Evolutionary conservation across 1,284 basidiomycete species (phyloP).

Genomic region (Irpex rosettiformis): DNA sequence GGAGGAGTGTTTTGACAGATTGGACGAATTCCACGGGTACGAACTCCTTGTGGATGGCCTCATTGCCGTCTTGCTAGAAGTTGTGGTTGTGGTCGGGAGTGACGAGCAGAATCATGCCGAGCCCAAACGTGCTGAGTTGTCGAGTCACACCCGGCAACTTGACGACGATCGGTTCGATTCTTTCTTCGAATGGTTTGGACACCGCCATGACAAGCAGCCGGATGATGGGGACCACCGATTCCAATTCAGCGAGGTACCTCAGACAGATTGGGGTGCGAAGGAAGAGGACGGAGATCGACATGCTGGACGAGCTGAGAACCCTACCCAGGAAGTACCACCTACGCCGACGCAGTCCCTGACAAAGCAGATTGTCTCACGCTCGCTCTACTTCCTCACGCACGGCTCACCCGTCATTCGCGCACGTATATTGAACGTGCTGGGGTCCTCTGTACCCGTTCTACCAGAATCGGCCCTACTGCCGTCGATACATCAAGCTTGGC

Average conservation of each 20-base stretch:
- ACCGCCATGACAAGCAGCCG: constrained; percentile 36
- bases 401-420: constrained; percentile 79
- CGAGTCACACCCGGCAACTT: constrained; percentile 10
- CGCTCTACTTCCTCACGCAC: constrained; percentile 89
- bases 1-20: constrained; percentile 91
- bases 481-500: constrained; percentile 84
- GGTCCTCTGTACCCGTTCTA: constrained; percentile 71
- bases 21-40: constrained; percentile 94
- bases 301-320: constrained; percentile 23
- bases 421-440: constrained; percentile 72
- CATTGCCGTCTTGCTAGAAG: constrained; percentile 80
- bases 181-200: constrained; percentile 64
- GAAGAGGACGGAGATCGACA: constrained; percentile 21
- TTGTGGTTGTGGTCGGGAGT: constrained; percentile 66
- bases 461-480: constrained; percentile 76
- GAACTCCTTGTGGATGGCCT: constrained; percentile 80
- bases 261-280: constrained; percentile 42
- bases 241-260: constrained; percentile 56
- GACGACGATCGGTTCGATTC: constrained; percentile 35
- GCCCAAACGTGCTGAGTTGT: not conserved
- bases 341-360: constrained; percentile 73
- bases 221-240: constrained; percentile 33
- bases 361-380: constrained; percentile 81
- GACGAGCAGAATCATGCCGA: constrained; percentile 35
- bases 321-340: constrained; percentile 38